Evolutionary conservation across 306 rosid species (phyloP).

Genomic region (Rubus idaeus): DNA sequence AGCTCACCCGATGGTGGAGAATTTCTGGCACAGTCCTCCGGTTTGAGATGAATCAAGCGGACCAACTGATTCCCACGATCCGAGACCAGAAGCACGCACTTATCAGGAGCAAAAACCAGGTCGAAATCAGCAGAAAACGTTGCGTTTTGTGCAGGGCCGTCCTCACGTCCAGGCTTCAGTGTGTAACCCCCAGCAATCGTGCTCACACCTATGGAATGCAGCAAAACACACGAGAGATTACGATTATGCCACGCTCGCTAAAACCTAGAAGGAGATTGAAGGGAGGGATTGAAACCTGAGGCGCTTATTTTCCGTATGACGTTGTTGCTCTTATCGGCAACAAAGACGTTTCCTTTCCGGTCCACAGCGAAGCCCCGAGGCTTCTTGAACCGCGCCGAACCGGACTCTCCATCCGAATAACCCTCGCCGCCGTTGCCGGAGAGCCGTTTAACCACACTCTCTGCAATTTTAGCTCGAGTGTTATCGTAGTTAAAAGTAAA

Average conservation of each 20-base stretch:
- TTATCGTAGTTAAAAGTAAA: neutral
- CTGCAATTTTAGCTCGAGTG: constrained; percentile 30
- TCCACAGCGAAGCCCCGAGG: constrained; percentile 66
- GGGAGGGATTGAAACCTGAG: constrained; percentile 35
- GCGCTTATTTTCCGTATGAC: constrained; percentile 55
- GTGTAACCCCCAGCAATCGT: constrained; percentile 69
- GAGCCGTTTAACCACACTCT: constrained; percentile 37
- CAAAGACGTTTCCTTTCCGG: constrained; percentile 59
- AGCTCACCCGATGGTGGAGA: constrained; percentile 50
- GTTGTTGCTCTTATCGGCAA: constrained; percentile 51
- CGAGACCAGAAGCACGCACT: constrained; percentile 53
- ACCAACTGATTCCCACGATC: constrained; percentile 54
- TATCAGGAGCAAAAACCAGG: constrained; percentile 47
- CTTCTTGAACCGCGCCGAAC: constrained; percentile 38
- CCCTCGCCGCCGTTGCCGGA: constrained; percentile 43
- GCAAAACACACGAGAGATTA: neutral
- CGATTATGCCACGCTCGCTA: neutral
- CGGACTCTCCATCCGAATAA: constrained; percentile 60
- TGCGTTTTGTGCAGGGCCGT: constrained; percentile 68
- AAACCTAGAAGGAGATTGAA: neutral
- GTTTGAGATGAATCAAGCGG: constrained; percentile 60
- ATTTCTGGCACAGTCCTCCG: constrained; percentile 52
- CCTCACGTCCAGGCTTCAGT: constrained; percentile 34
- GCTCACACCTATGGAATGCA: constrained; percentile 48
- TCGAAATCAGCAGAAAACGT: constrained; percentile 56